Base-by-base conservation (phyloP, 768 basidiomycete species). In the Suillus hirtellus region DNA sequence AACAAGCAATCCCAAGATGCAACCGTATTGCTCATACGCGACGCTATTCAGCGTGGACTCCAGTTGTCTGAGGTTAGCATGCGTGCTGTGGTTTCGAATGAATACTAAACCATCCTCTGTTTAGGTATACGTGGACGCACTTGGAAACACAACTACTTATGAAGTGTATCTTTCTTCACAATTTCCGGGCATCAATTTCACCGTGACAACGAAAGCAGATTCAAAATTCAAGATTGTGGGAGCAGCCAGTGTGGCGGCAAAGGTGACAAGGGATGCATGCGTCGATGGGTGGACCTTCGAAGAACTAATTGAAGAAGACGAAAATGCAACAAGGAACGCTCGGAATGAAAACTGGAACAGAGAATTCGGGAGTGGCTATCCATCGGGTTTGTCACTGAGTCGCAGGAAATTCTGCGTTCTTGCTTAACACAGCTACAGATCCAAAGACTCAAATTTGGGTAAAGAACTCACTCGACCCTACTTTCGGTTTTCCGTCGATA, bases 241-340 rank as follows among this genome's bases (percentile, higher is more conserved):
- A 24, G 97, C 97, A 7, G 97, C 96, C 1, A 95, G 93, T 73
- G 93, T 99, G n/a, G 95, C 95, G 2, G 97, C 97, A 2, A 99
- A 99, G 77, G 95, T 96, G 34, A 98, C 96, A 0, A 82, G 96
- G 62, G 96, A 99, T 70, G 87, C 89, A 8, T 95, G 94, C 75
- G 81, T 98, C 21, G 89, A 96, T 64, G 82, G 82, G 3, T 99
- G 96, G 96, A 71, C 81, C 11, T 96, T 89, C 66, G 86, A 92
- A 73, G 92, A 93, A 70, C 79, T 76, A 37, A 70, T 63, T 6
- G 60, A 69, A 42, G 62, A 62, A 53, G 15, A 31, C 19, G 34
- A 40, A 35, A 17, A 55, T 44, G 7, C 50, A 35, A 21, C 10
- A n/a, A 43, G 60, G 2, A 14, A n/a, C 44, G 2, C 55, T 40